Evolutionary conservation across 2,329 filamentous ascomycete species (phyloP).

Genomic region (Exophiala calicioides): DNA sequence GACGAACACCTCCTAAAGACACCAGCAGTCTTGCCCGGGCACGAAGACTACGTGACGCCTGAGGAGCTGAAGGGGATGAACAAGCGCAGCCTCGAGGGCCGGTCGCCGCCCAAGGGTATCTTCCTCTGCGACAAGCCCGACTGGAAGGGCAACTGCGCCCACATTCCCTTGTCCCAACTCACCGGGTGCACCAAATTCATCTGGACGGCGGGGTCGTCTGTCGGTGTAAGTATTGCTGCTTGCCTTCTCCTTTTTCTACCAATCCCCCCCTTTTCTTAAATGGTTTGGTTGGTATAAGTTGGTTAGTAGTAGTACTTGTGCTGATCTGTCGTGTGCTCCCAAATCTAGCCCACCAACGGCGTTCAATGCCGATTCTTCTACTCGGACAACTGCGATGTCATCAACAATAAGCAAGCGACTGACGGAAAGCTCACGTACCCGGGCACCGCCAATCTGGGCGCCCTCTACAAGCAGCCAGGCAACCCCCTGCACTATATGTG

Average conservation of each 20-base stretch:
- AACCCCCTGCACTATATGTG: constrained; percentile 18
- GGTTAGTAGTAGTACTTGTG: too few relatives aligned
- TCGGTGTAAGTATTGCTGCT: constrained; percentile 19
- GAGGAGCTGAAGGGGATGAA: not conserved
- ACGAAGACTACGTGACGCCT: constrained; percentile 5
- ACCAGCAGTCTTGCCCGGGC: too few relatives aligned
- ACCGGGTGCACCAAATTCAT: constrained; percentile 14
- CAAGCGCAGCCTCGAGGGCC: too few relatives aligned
- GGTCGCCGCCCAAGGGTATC: constrained; percentile 9
- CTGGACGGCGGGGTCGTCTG: constrained; percentile 11
- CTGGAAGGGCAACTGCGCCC: constrained; percentile 16
- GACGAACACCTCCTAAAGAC: too few relatives aligned
- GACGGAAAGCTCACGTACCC: constrained; percentile 24
- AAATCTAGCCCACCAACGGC: constrained; percentile 10
- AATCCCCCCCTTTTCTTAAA: not conserved
- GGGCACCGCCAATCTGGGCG: constrained; percentile 16
- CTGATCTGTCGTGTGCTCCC: not conserved
- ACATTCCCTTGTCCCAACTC: constrained; percentile 1
- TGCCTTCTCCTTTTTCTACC: not conserved
- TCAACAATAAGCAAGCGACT: constrained; percentile 6
- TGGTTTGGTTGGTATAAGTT: not conserved
- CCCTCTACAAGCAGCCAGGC: constrained; percentile 9
- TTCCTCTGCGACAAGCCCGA: constrained; percentile 16
- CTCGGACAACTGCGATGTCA: constrained; percentile 9
- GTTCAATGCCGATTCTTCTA: constrained; percentile 25